phyloP scores from a whole-genome alignment of 148 eudicot species.

The Diospyros lotus region DNA sequence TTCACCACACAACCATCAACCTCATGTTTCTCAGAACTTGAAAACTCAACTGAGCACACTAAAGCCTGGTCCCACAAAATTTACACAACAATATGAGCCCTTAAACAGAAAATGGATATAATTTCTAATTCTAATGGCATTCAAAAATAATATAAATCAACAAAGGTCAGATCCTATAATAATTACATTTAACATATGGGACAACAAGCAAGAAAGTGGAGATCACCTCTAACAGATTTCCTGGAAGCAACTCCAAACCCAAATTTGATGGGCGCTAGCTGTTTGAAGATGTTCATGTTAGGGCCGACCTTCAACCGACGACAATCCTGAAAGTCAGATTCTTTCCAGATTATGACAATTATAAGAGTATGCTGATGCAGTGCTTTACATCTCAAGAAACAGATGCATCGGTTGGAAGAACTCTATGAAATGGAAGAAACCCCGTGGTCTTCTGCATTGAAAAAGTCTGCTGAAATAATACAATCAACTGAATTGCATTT shows the following conservation, averaged over 20 bases:
- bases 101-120: too few species aligned
- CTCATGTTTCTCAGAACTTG: too few species aligned
- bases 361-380: not conserved
- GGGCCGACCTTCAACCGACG: conserved; percentile 6
- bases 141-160: not conserved
- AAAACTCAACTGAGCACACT: not conserved
- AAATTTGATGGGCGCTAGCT: conserved; percentile 30
- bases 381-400: too few species aligned
- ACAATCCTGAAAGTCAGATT: conserved; percentile 3
- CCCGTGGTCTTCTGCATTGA: too few species aligned
- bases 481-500: too few species aligned
- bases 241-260: conserved; percentile 17
- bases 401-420: too few species aligned
- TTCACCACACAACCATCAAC: too few species aligned
- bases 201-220: not conserved
- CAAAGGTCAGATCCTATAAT: not conserved
- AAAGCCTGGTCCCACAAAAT: not conserved
- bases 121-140: not conserved
- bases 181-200: not conserved
- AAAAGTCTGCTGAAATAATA: too few species aligned
- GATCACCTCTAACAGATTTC: conserved; percentile 43
- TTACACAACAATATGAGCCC: not conserved
- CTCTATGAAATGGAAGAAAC: too few species aligned
- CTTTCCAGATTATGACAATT: not conserved
- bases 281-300: conserved; percentile 53